A percentile compares a stretch with the other conserved stretches of the same genome.
phyloP scores from a whole-genome alignment of 352 stramenopile species.

The Phytopythium helicoides region DNA sequence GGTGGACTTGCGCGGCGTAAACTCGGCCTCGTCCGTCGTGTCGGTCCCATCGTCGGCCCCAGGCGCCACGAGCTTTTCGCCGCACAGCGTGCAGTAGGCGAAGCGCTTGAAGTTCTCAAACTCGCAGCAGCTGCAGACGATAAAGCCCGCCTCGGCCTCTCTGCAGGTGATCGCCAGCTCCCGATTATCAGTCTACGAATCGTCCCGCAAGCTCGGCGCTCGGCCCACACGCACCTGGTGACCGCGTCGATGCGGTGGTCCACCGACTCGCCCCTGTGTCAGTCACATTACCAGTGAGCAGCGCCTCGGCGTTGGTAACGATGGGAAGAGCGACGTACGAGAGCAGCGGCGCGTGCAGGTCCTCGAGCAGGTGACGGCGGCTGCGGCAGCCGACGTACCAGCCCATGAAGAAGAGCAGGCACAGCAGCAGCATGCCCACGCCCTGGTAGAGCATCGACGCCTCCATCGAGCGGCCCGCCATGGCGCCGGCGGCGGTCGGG shows the following conservation, averaged over 20 bases:
- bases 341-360: slow-evolving; percentile 54
- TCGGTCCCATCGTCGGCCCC: slow-evolving; percentile 22
- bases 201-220: no score
- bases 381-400: slow-evolving; percentile 49
- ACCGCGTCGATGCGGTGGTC: slow-evolving; percentile 67
- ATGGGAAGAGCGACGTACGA: slow-evolving; percentile 11
- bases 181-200: no score
- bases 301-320: no score
- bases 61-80: slow-evolving; percentile 38
- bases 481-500: background rate
- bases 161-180: no score
- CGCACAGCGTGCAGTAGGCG: slow-evolving; percentile 60
- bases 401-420: slow-evolving; percentile 48
- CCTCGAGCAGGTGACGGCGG: slow-evolving; percentile 27
- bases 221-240: slow-evolving; percentile 16
- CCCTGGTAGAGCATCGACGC: slow-evolving; percentile 58
- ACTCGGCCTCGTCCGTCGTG: background rate
- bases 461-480: slow-evolving; percentile 22
- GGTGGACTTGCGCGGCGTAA: slow-evolving; percentile 1
- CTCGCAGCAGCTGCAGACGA: slow-evolving; percentile 39
- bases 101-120: slow-evolving; percentile 81
- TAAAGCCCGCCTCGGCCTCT: slow-evolving; percentile 56
- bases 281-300: no score
- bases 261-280: slow-evolving; percentile 30
- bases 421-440: slow-evolving; percentile 50